phyloP scores from a whole-genome alignment of 805 yeast genomes.

The Maudiozyma barnettii region DNA sequence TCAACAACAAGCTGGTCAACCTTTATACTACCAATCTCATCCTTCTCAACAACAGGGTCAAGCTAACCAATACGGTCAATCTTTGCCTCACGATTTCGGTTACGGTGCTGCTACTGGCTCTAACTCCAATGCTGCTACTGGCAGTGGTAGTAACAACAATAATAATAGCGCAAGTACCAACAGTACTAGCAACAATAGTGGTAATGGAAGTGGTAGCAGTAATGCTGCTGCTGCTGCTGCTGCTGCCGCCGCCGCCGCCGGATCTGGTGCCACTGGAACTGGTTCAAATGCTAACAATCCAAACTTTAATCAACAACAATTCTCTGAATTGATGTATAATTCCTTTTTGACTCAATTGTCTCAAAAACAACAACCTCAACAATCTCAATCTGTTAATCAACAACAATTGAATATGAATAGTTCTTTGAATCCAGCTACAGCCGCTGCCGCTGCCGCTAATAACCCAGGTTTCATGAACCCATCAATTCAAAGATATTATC shows the following conservation, averaged over 20 bases:
- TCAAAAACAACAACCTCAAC: constrained; percentile 18
- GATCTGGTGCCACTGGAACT: neutral
- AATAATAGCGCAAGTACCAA: neutral
- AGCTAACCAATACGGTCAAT: constrained; percentile 4
- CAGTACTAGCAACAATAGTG: neutral
- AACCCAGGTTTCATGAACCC: constrained; percentile 13
- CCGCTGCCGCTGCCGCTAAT: constrained; percentile 10
- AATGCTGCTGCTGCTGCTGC: neutral
- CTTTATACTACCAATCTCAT: constrained; percentile 3
- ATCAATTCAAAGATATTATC: constrained; percentile 23
- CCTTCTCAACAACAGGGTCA: constrained; percentile 6
- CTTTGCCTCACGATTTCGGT: constrained; percentile 15
- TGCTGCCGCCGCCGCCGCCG: neutral
- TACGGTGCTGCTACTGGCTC: constrained; percentile 10
- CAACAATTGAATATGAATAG: neutral
- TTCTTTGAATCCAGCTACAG: constrained; percentile 11
- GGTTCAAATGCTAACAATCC: constrained; percentile 4
- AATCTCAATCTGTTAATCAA: constrained; percentile 4
- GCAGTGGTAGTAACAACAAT: neutral
- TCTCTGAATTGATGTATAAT: constrained; percentile 29
- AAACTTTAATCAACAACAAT: constrained; percentile 20
- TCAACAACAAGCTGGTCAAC: constrained; percentile 7
- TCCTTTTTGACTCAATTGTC: constrained; percentile 27
- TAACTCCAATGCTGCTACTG: constrained; percentile 3
- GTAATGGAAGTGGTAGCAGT: neutral